A percentile compares a stretch with the other conserved stretches of the same genome.
phyloP scores from a whole-genome alignment of 192 early-diverging fungal genomes.

The Umbelopsis ramanniana region DNA sequence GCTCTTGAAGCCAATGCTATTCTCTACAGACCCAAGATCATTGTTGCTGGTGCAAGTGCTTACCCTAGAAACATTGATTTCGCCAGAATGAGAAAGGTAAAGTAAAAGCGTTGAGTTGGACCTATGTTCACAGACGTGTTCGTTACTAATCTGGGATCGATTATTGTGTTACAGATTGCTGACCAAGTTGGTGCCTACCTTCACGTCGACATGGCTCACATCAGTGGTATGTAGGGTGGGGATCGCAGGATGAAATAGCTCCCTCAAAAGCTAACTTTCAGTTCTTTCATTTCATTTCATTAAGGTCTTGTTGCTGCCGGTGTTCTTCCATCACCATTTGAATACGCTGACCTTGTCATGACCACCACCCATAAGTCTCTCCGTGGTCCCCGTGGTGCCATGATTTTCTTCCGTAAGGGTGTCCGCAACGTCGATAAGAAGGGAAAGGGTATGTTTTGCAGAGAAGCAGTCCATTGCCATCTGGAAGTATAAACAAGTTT shows the following conservation, averaged over 20 bases:
- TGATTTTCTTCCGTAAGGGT: constrained; percentile 99
- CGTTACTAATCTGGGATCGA: background rate
- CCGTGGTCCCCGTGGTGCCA: constrained; percentile 95
- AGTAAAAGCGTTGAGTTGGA: background rate
- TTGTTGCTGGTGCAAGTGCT: constrained; percentile 94
- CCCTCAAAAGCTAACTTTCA: constrained; percentile 5
- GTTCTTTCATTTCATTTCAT: constrained; percentile 19
- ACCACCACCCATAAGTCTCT: constrained; percentile 99
- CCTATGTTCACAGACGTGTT: background rate
- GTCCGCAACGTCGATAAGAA: constrained; percentile 89
- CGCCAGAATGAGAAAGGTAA: constrained; percentile 69
- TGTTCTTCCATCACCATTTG: constrained; percentile 88
- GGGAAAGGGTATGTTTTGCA: constrained; percentile 62
- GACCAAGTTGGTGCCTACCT: constrained; percentile 85
- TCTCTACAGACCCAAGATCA: constrained; percentile 94
- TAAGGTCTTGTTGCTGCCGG: constrained; percentile 85
- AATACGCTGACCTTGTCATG: constrained; percentile 95
- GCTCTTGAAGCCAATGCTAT: constrained; percentile 77
- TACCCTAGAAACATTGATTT: constrained; percentile 97
- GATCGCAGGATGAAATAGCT: background rate
- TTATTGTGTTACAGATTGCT: constrained; percentile 64
- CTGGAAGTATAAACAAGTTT: too few relatives aligned
- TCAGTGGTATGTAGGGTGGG: constrained; percentile 60
- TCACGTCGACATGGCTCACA: constrained; percentile 98
- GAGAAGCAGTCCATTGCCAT: too few relatives aligned